Base-by-base conservation (phyloP, 148 eudicot genomes). In the Chenopodium album region DNA sequence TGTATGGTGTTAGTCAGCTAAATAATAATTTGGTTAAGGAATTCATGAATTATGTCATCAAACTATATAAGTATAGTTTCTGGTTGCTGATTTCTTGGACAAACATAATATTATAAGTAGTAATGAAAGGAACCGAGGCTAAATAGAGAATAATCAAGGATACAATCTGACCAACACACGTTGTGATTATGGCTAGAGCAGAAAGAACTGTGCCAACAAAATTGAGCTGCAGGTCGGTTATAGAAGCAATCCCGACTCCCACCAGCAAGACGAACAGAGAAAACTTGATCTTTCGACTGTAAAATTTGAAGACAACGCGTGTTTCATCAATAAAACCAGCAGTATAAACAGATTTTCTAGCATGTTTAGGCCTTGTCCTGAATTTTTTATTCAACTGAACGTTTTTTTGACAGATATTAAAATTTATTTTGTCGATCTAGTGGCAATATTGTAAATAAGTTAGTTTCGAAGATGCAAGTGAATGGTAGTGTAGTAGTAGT, bases 91-190 rank as follows among this genome's bases (percentile, higher is more conserved):
- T 56, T 56, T 56, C 62, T 67, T 29, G 47, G 71, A 67, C 37
- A 67, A 11, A 11, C 17, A 52, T 63, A 11, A 26, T 6, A 41
- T 34, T 3, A 28, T 29, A 2, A 67, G 2, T 23, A 44, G 17
- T 63, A 72, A 74, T 23, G 19, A 28, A 16, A 66, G 16, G 72
- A 85, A 28, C 23, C 23, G 60, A 60, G 28, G 28, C 20, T 10
- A 7, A 31, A 22, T 4, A 6, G 66, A 28, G 10, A 79, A 54
- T 4, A 79, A 54, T 4, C 0, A 80, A 86, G 89, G 91, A 91
- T 95, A 95, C 98, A 82, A 95, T 95, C 80, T 95, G 98, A 4
- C 94, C 98, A 78, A 93, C 92, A 73, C 98, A 95, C 29, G 98
- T 95, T 13, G 98, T 93, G 60, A 88, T 31, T 63, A 95, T 93